Percentiles rank a stretch among this genome's conserved stretches.
These are phyloP conservation scores for Penicillium herquei DNA, from an alignment of 495 filamentous ascomycete genomes.

Conservation along the genomic window DNA sequence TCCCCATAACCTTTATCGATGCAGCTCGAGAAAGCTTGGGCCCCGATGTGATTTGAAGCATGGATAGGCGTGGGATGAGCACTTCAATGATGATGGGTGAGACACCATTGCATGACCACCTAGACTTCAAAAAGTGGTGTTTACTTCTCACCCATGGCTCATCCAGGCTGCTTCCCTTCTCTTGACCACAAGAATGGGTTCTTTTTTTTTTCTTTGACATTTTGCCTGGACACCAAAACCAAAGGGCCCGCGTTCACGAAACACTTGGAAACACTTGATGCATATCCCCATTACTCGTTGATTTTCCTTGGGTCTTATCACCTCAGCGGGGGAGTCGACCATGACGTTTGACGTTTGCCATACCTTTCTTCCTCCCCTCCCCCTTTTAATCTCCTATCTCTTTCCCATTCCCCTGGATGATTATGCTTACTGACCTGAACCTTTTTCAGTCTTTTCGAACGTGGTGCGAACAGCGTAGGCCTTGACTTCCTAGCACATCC, in stretches of 20 bases:
- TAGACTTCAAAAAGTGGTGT: constrained; percentile 34
- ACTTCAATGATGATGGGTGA: constrained; percentile 54
- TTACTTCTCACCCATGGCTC: constrained; percentile 59
- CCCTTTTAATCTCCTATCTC: constrained; percentile 19
- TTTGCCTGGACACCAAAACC: constrained; percentile 32
- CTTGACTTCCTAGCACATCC: constrained; percentile 92
- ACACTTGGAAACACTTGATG: constrained; percentile 35
- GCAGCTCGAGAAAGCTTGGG: constrained; percentile 38
- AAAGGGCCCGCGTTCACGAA: constrained; percentile 27
- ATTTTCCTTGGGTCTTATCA: constrained; percentile 38
- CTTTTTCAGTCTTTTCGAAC: constrained; percentile 78
- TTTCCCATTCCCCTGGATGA: constrained; percentile 11
- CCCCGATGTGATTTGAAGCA: constrained; percentile 24
- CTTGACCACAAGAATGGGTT: constrained; percentile 24
- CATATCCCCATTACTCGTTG: constrained; percentile 33
- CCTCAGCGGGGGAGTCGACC: constrained; percentile 35
- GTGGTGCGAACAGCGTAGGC: constrained; percentile 79
- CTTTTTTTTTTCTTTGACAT: constrained; percentile 16
- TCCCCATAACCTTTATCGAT: constrained; percentile 36
- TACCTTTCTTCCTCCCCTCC: constrained; percentile 32
- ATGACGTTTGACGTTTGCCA: constrained; percentile 59
- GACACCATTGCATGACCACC: constrained; percentile 45
- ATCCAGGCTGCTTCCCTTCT: constrained; percentile 51
- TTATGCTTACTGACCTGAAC: constrained; percentile 31
- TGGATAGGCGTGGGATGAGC: constrained; percentile 29